Base-by-base conservation (phyloP, 73 alveolate genomes). In the Durusdinium trenchii region DNA sequence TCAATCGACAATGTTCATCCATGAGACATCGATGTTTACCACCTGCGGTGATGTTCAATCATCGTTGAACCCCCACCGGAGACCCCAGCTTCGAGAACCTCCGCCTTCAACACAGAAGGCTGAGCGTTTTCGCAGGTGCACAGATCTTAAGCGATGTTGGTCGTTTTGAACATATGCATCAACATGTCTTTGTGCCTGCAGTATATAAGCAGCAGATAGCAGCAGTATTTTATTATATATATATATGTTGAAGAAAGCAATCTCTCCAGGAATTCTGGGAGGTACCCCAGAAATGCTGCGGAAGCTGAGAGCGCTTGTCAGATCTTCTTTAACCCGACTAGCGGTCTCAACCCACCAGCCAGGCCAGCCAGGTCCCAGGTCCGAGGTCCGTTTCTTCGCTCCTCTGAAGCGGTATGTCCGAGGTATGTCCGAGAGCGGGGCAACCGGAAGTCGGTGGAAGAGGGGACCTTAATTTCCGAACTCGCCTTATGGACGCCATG, bases 401-500 rank as follows among this genome's bases (percentile, higher is more conserved):
- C 69, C 12, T 23, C 18, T 60, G 18, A 23, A 32, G 73, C 69
- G 18, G 32, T 26, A 9, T 20, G 76, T 10, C 48, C 35, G 26
- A 81, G 91, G 91, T 81, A 81, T 48, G 50, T 81, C 71, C 23
- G 28, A 23, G 91, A 81, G 16, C 64, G 69, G 32, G 30, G 12
- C 91, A 47, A 81, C 50, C 46, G 45, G 71, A 48, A 46, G 32
- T 2, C 60, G 5, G 91, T 81, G 47, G 2, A 43, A 0, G 30
- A 7, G 6, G 91, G 91, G 71, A 28, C 46, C 35, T 47, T 48
- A 6, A 81, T 81, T 12, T 64, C 91, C 35, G 91, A 81, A 48
- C 23, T 81, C 71, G 64, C 91, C 28, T n/a, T 81, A 26, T 81
- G 91, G 91, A 81, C 91, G 6, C 91, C 91, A 3, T 81, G 91